Evolutionary conservation across 345 rosid species (phyloP), one percentile per base, ranked within the genome.

Genomic region (Corchorus capsularis): DNA sequence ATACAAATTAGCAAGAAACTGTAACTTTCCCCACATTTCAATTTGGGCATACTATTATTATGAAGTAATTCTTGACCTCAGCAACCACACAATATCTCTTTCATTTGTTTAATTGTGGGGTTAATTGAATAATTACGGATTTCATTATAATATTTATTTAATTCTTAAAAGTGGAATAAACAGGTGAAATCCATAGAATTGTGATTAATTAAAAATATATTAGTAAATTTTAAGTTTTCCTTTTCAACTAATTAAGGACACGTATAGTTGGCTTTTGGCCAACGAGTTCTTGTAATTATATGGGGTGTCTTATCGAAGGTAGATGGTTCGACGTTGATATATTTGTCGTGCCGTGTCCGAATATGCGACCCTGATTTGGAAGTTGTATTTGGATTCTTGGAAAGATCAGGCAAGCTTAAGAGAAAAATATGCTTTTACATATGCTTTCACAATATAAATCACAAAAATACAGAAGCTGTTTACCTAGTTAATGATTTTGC

Each of bases 221-320:
- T 39, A 3, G 43, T 3, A 22, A 19, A 56, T 56, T 56, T 6
- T 8, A 20, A 45, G 15, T 56, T 56, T 27, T 27, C 1, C 27
- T 27, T 27, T 56, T 56, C 61, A 55, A 55, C 60, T n/a, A n/a
- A 0, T 8, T 27, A 27, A 27, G 27, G 27, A 55, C 27, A 19
- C 32, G 61, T 19, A 56, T 68, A 14, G 13, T 1, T 32, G 72
- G 13, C 20, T 69, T 49, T 32, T 27, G 47, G 20, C 37, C 6
- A 4, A 3, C 55, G 17, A 9, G 55, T 50, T 50, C 55, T 69
- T 69, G 73, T 69, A 27, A 69, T 69, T 50, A 69, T 50, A 50
- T 50, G 60, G 71, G 13, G 0, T 49, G 43, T 69, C 60, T 69
- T 50, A n/a, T 69, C 59, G 2, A 49, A 7, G n/a, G 37, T 65